phyloP scores from a whole-genome alignment of 805 yeast genomes.

The Myxozyma kluyveri region DNA sequence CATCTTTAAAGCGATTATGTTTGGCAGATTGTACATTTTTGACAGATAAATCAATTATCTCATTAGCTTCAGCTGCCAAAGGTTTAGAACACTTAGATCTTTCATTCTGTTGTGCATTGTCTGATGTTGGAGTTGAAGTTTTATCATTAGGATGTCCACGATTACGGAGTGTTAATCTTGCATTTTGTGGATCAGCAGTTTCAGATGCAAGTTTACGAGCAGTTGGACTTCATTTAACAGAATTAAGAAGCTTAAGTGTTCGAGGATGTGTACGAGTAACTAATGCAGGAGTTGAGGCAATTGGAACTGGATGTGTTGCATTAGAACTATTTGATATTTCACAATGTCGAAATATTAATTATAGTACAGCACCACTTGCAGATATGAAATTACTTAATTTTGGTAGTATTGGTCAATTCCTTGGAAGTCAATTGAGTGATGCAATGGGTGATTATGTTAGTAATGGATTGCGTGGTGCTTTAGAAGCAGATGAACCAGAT shows the following conservation, averaged over 20 bases:
- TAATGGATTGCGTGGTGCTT: no score
- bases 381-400: background rate
- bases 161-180: slow-evolving; percentile 53
- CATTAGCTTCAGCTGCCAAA: slow-evolving; percentile 61
- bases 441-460: background rate
- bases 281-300: slow-evolving; percentile 69
- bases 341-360: slow-evolving; percentile 60
- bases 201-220: slow-evolving; percentile 66
- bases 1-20: slow-evolving; percentile 51
- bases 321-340: slow-evolving; percentile 57
- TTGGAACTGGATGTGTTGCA: slow-evolving; percentile 55
- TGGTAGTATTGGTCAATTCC: background rate
- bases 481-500: background rate
- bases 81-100: slow-evolving; percentile 56
- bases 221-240: slow-evolving; percentile 53
- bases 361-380: slow-evolving; percentile 4
- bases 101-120: slow-evolving; percentile 72
- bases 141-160: slow-evolving; percentile 63
- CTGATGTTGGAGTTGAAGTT: slow-evolving; percentile 66
- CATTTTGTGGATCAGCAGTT: slow-evolving; percentile 78
- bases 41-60: slow-evolving; percentile 61
- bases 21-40: slow-evolving; percentile 73
- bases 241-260: slow-evolving; percentile 50
- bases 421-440: background rate
- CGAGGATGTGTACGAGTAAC: slow-evolving; percentile 77